Base-by-base conservation (phyloP, 106 monocot species). In the Dendrobium chrysotoxum region DNA sequence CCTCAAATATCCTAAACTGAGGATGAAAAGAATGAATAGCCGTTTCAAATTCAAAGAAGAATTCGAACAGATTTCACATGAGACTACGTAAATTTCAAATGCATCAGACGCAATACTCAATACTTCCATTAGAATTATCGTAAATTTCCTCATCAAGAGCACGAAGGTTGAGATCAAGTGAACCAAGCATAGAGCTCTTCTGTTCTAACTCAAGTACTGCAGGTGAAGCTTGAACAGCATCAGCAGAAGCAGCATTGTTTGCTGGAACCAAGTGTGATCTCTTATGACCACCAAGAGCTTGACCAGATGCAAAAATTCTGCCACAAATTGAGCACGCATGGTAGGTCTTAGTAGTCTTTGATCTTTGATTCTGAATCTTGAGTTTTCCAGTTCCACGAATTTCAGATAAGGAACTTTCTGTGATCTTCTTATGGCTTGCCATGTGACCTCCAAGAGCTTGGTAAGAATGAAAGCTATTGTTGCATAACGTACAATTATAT, bases 381-480 rank as follows among this genome's bases (percentile, higher is more conserved):
- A 74, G 20, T 41, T 74, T 20, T 21, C 7, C 20, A 20, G 74
- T n/a, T 8, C 4, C 74, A 3, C 0, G 74, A 18, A 16, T 15
- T 74, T 74, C 21, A 20, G 74, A 40, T 1, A 41, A 39, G 8
- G 18, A 74, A 41, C 5, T 1, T 2, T 2, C 72, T 80, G 20
- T 38, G 73, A 18, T 80, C 53, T 58, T 80, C 75, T 76, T 82
- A 41, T 82, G 83, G 26, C 75, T 78, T 17, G 88, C 85, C 2
- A 83, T 72, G 46, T 89, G 85, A 13, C 86, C 85, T 0, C 84
- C 89, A 21, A 86, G 84, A 54, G 89, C 85, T 79, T 86, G 89
- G 61, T 83, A 86, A 28, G 81, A 65, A 5, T 46, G 66, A 70
- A 86, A 86, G 12, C 10, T 75, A 81, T 82, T 84, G 31, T 83